Base-by-base conservation (phyloP, 2,329 filamentous ascomycete genomes). In the Diaporthe longicolla region DNA sequence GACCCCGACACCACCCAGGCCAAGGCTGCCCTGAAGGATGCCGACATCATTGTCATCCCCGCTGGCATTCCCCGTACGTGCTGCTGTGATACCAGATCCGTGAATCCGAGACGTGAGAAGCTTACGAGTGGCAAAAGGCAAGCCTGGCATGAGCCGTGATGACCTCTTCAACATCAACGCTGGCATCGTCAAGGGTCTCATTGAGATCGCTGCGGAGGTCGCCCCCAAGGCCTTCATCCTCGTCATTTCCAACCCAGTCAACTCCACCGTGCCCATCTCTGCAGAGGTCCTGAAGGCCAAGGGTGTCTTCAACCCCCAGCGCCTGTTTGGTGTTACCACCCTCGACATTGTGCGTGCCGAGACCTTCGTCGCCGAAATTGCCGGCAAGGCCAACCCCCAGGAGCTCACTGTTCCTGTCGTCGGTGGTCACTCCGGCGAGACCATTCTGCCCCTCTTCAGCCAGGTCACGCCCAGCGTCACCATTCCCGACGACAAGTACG, bases 141-240 rank as follows among this genome's bases (percentile, higher is more conserved):
- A 98, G 91, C 97, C 97, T 80, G 97, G 97, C 82, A 99, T 99
- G 97, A 98, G 94, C 85, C 95, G 97, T 88, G 97, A 99, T 82
- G 97, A 98, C 83, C 94, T 99, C 75, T 99, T 99, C 93, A 98
- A 98, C 88, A 98, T 98, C 90, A 99, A 99, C 85, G 97, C 97
- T 76, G 94, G 95, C 81, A 99, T 99, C 82, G 97, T 99, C 82
- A 95, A 97, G 87, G 95, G 94, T 79, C 90, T 99, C 79, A 93
- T 97, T 80, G 93, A 97, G 89, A 92, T 94, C 70, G 91, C 95
- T 80, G 95, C 96, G 79, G 92, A 98, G 83, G 91, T 93, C 82
- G 93, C 92, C 83, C 97, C 97, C 83, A 97, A 98, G 84, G 97
- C 97, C 72, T 98, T 93, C 87, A 92, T 98, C 83, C 92, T 98